Evolutionary conservation across 768 basidiomycete genomes (phyloP), one percentile per base, ranked within the genome.

Genomic region (Ramaria sp.): DNA sequence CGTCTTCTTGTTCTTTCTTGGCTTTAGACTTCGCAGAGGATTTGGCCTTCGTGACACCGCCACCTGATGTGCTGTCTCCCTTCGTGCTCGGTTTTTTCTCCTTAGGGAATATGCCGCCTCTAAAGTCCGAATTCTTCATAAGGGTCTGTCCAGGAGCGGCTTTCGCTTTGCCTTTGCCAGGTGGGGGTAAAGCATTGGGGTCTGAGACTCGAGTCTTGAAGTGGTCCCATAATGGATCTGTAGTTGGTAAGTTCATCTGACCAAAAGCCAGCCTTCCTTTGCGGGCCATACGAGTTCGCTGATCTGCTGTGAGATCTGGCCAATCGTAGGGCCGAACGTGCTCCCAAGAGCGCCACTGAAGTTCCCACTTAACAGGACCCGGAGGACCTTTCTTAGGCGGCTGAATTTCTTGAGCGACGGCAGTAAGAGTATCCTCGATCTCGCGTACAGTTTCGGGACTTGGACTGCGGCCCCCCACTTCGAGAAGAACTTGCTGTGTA

Each of bases 241-340:
- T 73, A 55, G 81, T 73, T 22, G 78, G 77, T 57, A 86, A 78
- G 32, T 34, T 13, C 24, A 73, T 73, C 50, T 85, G 67, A 27
- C 63, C 64, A 32, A 83, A 72, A 0, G 68, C 74, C 15, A 67
- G 58, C 44, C 81, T 73, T 1, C 78, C 82, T 27, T 71, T 69
- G 38, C 77, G 73, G 7, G 78, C 73, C 64, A 87, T 68, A n/a
- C 57, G 60, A 7, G 67, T 68, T 4, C 77, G 73, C 43, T 81
- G 77, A 1, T 67, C 48, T 27, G 77, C 75, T 2, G 69, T 68
- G 25, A 83, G 69, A 27, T 69, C 69, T 0, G 73, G 68, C 73
- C 77, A 84, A 57, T 80, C 82, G 55, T 73, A 80, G 0, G 86
- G 86, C 5, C 83, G 79, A 24, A 87, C 81, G 61, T 88, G 81